Evolutionary conservation across 2,329 filamentous ascomycete genomes (phyloP), one percentile per base, ranked within the genome.

Genomic region (Colletotrichum sp.): DNA sequence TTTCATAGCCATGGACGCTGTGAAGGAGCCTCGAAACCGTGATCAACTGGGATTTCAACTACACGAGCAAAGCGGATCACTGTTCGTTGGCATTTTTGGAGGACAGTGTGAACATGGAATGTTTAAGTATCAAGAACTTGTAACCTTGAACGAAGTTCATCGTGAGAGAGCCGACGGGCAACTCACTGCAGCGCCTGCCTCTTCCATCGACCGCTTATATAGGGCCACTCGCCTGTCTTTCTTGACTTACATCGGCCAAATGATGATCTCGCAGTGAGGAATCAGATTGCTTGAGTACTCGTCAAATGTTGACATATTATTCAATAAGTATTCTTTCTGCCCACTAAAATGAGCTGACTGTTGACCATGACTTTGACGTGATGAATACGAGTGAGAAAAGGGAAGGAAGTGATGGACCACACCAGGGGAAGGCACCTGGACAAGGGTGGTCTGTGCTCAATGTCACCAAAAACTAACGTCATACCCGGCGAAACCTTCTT

Each of bases 401-500:
- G 26, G 57, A 18, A n/a, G 57, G 26, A 12, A 28, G 26, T 60
- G 57, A 60, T 21, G 57, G 30, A 60, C 26, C 26, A 28, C 26
- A 32, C 10, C n/a, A 21, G 6, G 4, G 44, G 57, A 30, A 60
- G 21, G 57, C 57, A 32, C 8, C 9, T 34, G 0, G 4, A 59
- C 30, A 68, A 39, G 4, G 65, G 15, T 52, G 62, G 62, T 67
- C 69, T 62, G 69, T 75, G 69, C 69, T n/a, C 39, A 2, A 2
- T 3, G 5, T 21, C 10, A 55, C 26, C 24, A 15, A 21, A n/a
- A 21, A 44, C 39, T 12, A 72, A 73, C 70, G 73, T 76, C 70
- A 69, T 76, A 6, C 13, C 73, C 70, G 73, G n/a, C 18, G n/a
- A 76, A 69, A 32, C 6, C 12, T 76, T 9, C 49, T 76, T 71